Percentiles rank a stretch among this genome's conserved stretches.
Conservation (phyloP, 345 rosid species). For the Kandelia obovata region DNA sequence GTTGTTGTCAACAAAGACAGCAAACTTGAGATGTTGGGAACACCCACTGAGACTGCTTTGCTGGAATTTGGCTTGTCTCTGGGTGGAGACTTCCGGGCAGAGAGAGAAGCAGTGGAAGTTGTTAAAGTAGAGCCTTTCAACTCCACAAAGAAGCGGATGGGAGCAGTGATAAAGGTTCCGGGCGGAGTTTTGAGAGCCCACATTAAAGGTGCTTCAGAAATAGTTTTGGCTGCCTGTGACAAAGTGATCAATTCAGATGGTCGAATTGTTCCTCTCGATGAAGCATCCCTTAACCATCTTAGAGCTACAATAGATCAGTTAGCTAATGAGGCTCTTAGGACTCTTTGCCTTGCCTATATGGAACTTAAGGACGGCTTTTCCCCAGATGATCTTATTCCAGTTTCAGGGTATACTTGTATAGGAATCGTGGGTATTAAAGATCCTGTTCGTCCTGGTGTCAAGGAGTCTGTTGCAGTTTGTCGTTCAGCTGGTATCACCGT, state of each 20-base stretch:
- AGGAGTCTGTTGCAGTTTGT: conserved; percentile 81
- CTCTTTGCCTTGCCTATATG: conserved; percentile 71
- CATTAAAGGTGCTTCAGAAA: conserved; percentile 90
- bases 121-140: conserved; percentile 88
- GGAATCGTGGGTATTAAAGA: conserved; percentile 92
- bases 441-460: conserved; percentile 93
- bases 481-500: conserved; percentile 86
- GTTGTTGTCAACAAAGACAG: conserved; percentile 65
- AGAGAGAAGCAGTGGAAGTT: conserved; percentile 48
- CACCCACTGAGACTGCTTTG: conserved; percentile 87
- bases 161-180: conserved; percentile 66
- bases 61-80: conserved; percentile 76
- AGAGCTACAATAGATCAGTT: conserved; percentile 67
- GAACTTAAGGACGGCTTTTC: conserved; percentile 58
- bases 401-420: conserved; percentile 54
- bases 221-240: conserved; percentile 75
- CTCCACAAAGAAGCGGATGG: conserved; percentile 93
- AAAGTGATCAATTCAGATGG: conserved; percentile 68
- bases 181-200: conserved; percentile 70
- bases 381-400: conserved; percentile 53
- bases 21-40: conserved; percentile 68
- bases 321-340: conserved; percentile 85
- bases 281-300: conserved; percentile 49
- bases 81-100: conserved; percentile 71
- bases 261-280: conserved; percentile 68